Conservation (phyloP, 2,329 filamentous ascomycete genomes). For the Alternaria postmessia region DNA sequence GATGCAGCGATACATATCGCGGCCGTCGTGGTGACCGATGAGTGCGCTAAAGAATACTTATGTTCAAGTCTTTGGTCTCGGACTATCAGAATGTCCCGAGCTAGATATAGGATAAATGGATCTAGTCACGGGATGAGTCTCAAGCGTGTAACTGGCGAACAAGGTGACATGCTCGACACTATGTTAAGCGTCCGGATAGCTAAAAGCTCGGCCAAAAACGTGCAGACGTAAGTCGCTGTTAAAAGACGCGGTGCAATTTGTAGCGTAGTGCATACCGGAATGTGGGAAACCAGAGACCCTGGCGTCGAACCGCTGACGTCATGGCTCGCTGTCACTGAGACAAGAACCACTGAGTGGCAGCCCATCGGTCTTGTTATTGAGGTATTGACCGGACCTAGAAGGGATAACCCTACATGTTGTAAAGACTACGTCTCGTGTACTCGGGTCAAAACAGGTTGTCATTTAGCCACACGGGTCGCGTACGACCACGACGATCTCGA, state of each 20-base stretch:
- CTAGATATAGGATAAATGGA: not conserved
- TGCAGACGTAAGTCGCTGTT: not conserved
- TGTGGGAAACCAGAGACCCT: not conserved
- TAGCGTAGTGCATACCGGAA: not conserved
- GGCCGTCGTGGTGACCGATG: too few species aligned
- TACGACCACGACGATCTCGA: slow-evolving; percentile 3
- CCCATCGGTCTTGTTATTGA: slow-evolving; percentile 1
- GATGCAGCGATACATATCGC: too few species aligned
- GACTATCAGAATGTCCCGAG: not conserved
- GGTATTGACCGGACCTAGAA: not conserved
- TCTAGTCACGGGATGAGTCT: not conserved
- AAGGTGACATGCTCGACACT: not conserved
- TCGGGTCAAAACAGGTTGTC: slow-evolving; percentile 14
- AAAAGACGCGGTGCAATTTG: not conserved
- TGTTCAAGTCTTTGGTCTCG: too few species aligned
- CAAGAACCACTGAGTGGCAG: not conserved
- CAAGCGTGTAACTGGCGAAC: not conserved
- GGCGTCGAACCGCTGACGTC: slow-evolving; percentile 11
- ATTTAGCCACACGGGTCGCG: slow-evolving; percentile 6
- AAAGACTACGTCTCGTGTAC: not conserved
- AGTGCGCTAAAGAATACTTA: too few species aligned
- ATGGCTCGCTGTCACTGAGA: not conserved
- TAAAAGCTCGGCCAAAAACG: not conserved
- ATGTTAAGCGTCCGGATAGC: not conserved
- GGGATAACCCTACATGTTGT: slow-evolving; percentile 4